Evolutionary conservation across 768 basidiomycete species (phyloP), one percentile per base, ranked within the genome.

Genomic region (Collybiopsis luxurians): DNA sequence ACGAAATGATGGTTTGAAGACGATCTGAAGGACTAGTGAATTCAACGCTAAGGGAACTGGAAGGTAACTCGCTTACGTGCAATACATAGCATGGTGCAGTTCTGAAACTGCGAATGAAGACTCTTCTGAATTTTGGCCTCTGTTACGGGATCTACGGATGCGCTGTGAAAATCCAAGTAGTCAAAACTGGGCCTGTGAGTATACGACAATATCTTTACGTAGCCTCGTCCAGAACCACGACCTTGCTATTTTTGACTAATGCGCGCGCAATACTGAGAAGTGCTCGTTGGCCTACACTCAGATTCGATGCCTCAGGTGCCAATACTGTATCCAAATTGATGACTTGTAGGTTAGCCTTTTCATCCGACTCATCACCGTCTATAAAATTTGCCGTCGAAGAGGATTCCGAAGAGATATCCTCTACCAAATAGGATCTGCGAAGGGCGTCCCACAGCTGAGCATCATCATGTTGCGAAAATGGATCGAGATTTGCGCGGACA

Each of bases 391-490:
- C 36, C 23, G 21, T 13, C 23, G 36, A 24, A 27, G 21, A 19
- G 9, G 31, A 6, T 34, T 39, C 24, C 9, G 57, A 36, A 13
- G 73, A 39, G 77, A 59, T 58, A 46, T 64, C 70, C 31, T 67
- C 69, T 17, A 76, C 68, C 4, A 79, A 58, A 63, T 64, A 72
- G 1, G 88, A 83, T 36, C 87, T 77, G 19, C 81, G 80, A 21
- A 92, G 73, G 3, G 90, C 88, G 65, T 88, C 86, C 83, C 86
- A 89, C 2, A 92, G 68, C 9, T 75, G 71, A 5, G 85, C 84
- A 61, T 87, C 83, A 53, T 83, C 81, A 59, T 84, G 88, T 68
- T 68, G 76, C 65, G 67, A 82, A 72, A 78, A 92, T 61, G 86
- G 73, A 71, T 76, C 85, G 58, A 82, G 75, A 59, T 76, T 86